Percentiles rank a stretch among this genome's conserved stretches.
phyloP scores from a whole-genome alignment of 2,329 filamentous ascomycete species.

The Botrytis fabae region DNA sequence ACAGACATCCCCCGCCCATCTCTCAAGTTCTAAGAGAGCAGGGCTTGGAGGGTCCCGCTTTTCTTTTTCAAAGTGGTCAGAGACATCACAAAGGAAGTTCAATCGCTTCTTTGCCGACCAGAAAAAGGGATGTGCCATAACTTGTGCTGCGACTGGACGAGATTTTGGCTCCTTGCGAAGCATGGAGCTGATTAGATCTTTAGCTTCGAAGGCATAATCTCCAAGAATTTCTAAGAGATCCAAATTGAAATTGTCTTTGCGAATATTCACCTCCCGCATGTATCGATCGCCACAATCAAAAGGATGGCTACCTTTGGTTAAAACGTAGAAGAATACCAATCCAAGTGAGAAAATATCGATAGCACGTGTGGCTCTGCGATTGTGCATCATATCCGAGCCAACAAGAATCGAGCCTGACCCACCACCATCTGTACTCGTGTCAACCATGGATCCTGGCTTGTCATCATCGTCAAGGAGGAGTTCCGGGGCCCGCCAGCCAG shows the following conservation, averaged over 20 bases:
- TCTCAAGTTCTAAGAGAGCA: conserved; percentile 61
- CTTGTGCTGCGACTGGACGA: conserved; percentile 71
- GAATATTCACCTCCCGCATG: conserved; percentile 96
- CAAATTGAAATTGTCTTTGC: conserved; percentile 79
- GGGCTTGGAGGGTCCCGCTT: conserved; percentile 76
- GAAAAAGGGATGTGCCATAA: conserved; percentile 95
- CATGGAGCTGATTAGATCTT: conserved; percentile 85
- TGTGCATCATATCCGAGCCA: conserved; percentile 57
- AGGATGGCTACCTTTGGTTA: conserved; percentile 87
- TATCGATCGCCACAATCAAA: conserved; percentile 94
- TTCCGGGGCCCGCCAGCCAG: conserved; percentile 95
- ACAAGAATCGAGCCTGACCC: conserved; percentile 60
- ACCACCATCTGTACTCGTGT: conserved; percentile 59
- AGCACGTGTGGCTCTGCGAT: conserved; percentile 84
- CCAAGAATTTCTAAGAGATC: conserved; percentile 72
- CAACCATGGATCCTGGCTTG: conserved; percentile 50
- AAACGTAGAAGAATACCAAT: conserved; percentile 98
- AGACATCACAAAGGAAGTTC: conserved; percentile 91
- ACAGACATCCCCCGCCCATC: conserved; percentile 53
- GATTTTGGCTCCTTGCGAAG: conserved; percentile 53
- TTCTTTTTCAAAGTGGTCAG: conserved; percentile 94
- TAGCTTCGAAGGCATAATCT: conserved; percentile 81
- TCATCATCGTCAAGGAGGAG: conserved; percentile 79
- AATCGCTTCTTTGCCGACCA: conserved; percentile 89
- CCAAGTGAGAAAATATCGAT: conserved; percentile 98